phyloP scores from a whole-genome alignment of 192 early-diverging fungal genomes.

The Chytriomyces confervae region DNA sequence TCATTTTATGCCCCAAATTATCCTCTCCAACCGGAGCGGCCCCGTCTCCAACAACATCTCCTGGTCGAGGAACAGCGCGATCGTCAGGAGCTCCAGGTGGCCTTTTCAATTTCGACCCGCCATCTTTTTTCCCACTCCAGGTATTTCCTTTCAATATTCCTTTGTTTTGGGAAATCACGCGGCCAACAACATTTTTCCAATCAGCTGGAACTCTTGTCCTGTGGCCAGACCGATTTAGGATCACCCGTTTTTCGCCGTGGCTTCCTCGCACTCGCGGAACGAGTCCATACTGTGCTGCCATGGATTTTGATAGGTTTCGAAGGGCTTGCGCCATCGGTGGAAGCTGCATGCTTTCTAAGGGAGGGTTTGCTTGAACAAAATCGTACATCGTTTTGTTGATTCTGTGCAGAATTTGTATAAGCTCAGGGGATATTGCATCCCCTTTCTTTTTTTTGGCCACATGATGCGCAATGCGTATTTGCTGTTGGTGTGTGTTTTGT shows the following conservation, averaged over 20 bases:
- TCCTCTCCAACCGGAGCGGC: conserved; percentile 58
- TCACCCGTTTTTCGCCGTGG: conserved; percentile 20
- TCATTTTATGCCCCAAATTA: conserved; percentile 74
- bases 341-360: conserved; percentile 13
- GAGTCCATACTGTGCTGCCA: conserved; percentile 33
- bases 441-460: conserved; percentile 3
- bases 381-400: conserved; percentile 34
- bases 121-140: conserved; percentile 16
- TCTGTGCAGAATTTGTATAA: conserved; percentile 22
- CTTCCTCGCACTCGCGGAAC: conserved; percentile 27
- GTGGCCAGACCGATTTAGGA: conserved; percentile 30
- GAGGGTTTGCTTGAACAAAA: conserved; percentile 18
- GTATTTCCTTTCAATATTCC: conserved; percentile 38
- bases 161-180: conserved; percentile 8
- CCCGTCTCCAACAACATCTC: conserved; percentile 63
- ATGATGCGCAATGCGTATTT: conserved; percentile 14
- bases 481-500: not conserved
- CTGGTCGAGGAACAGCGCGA: conserved; percentile 38
- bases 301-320: conserved; percentile 25
- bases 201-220: conserved; percentile 35
- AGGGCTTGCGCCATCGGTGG: conserved; percentile 41
- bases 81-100: conserved; percentile 39
- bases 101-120: not conserved
- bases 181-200: conserved; percentile 35
- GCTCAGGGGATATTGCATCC: conserved; percentile 13